Evolutionary conservation across 2,329 filamentous ascomycete species (phyloP).

Genomic region (Aspergillus ruber): DNA sequence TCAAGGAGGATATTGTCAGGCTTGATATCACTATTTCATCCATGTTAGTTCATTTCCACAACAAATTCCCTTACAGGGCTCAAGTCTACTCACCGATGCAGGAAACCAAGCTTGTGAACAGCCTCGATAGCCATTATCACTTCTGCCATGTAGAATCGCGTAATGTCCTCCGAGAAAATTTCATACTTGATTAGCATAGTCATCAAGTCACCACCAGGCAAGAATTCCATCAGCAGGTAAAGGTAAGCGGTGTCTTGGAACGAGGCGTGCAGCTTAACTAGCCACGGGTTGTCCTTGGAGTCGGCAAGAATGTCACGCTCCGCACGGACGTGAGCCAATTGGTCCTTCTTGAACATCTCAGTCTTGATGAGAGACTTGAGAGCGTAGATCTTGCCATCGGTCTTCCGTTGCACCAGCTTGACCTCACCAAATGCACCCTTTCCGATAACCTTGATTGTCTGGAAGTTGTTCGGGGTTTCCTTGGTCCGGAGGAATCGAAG

Average conservation of each 20-base stretch:
- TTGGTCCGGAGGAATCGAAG: conserved; percentile 89
- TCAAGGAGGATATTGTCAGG: conserved; percentile 97
- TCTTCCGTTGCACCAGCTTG: conserved; percentile 92
- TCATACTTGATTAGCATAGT: conserved; percentile 99
- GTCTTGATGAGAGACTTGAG: conserved; percentile 98
- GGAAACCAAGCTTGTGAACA: conserved; percentile 95
- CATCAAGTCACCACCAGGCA: conserved; percentile 97
- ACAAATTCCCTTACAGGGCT: neutral
- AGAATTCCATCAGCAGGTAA: conserved; percentile 99
- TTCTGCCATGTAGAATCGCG: conserved; percentile 97
- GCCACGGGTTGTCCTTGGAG: conserved; percentile 94
- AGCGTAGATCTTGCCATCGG: conserved; percentile 93
- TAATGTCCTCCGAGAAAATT: conserved; percentile 98
- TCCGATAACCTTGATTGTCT: conserved; percentile 94
- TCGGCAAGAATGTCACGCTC: conserved; percentile 97
- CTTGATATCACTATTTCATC: conserved; percentile 75
- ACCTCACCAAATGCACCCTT: conserved; percentile 99
- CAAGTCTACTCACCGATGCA: conserved; percentile 69
- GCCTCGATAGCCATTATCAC: conserved; percentile 97
- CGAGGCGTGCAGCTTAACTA: conserved; percentile 95
- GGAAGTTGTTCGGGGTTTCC: conserved; percentile 90
- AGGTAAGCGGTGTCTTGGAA: conserved; percentile 96
- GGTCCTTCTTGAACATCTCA: conserved; percentile 99
- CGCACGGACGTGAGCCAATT: conserved; percentile 91
- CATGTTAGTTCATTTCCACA: conserved; percentile 16